phyloP scores from a whole-genome alignment of 768 basidiomycete genomes.

The Pleurotus tuber-regium region DNA sequence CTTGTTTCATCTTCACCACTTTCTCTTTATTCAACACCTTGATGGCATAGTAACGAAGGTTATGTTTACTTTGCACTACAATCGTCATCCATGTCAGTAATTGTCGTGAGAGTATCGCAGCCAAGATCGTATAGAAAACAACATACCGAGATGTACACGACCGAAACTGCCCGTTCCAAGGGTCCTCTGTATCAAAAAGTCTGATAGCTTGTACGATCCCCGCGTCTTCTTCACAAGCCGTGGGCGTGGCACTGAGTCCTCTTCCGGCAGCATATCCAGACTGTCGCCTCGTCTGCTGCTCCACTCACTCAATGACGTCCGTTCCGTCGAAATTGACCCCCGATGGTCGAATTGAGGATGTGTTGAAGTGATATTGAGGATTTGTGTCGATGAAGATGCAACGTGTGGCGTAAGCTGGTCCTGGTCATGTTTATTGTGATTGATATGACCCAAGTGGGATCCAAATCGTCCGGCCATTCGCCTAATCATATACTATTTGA shows the following conservation, averaged over 20 bases:
- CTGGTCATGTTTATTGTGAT: not conserved
- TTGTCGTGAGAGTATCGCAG: conserved; percentile 8
- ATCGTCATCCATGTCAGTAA: conserved; percentile 11
- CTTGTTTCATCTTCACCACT: conserved; percentile 89
- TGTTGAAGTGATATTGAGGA: not conserved
- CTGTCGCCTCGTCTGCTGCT: conserved; percentile 42
- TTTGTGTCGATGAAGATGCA: not conserved
- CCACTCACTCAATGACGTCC: conserved; percentile 53
- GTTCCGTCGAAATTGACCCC: conserved; percentile 65
- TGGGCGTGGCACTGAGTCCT: conserved; percentile 20
- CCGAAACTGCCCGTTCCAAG: conserved; percentile 97
- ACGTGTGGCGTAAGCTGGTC: conserved; percentile 7
- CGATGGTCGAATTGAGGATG: conserved; percentile 47
- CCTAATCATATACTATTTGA: conserved; percentile 7
- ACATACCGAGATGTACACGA: conserved; percentile 83
- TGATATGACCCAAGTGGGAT: conserved; percentile 8
- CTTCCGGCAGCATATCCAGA: conserved; percentile 31
- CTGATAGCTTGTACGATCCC: conserved; percentile 67
- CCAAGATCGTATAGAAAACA: conserved; percentile 5
- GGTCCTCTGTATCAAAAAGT: conserved; percentile 81
- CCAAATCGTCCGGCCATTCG: conserved; percentile 8
- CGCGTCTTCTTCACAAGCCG: conserved; percentile 46
- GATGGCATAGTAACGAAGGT: conserved; percentile 93
- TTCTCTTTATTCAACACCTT: conserved; percentile 94
- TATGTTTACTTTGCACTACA: conserved; percentile 86